Percentiles rank a stretch among this genome's conserved stretches.
Conservation (phyloP, 2,329 filamentous ascomycete species). For the Torrubiellomyces zombiae region DNA sequence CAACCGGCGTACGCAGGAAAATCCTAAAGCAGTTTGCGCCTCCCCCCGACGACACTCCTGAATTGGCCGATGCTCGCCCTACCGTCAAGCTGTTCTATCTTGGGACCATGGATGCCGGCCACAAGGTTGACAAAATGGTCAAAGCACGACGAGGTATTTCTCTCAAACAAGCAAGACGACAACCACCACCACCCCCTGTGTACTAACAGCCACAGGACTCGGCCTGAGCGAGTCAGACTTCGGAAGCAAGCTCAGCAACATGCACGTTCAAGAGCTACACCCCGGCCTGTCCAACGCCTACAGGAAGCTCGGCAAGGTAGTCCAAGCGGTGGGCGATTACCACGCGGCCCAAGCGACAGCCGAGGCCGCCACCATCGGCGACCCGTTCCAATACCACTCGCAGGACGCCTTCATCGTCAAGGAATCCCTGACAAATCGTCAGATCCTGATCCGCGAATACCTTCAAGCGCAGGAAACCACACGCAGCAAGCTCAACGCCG, state of each 20-base stretch:
- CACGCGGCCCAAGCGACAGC: conserved; percentile 93
- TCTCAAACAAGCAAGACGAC: too few relatives aligned
- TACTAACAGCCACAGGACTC: conserved; percentile 43
- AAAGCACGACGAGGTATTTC: conserved; percentile 85
- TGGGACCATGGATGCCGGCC: conserved; percentile 87
- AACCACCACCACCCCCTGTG: not conserved
- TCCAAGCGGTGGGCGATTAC: conserved; percentile 87
- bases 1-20: conserved; percentile 86
- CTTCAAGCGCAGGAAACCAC: conserved; percentile 78
- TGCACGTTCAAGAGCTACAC: conserved; percentile 84
- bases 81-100: conserved; percentile 92
- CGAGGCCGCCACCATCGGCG: conserved; percentile 85
- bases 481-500: conserved; percentile 66
- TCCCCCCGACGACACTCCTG: conserved; percentile 89
- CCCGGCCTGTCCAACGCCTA: conserved; percentile 77
- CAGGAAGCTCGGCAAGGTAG: conserved; percentile 81
- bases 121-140: conserved; percentile 89
- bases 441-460: conserved; percentile 87
- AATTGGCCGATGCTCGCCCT: conserved; percentile 77
- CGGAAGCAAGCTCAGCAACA: conserved; percentile 71
- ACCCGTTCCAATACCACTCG: conserved; percentile 88
- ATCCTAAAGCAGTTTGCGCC: conserved; percentile 97
- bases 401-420: conserved; percentile 96
- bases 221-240: conserved; percentile 87
- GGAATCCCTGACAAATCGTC: conserved; percentile 91